A percentile compares a stretch with the other conserved stretches of the same genome.
These are phyloP conservation scores for Polytrichum formosum DNA, from an alignment of 225 moss, liverwort and hornwort genomes.

Conservation along the genomic window DNA sequence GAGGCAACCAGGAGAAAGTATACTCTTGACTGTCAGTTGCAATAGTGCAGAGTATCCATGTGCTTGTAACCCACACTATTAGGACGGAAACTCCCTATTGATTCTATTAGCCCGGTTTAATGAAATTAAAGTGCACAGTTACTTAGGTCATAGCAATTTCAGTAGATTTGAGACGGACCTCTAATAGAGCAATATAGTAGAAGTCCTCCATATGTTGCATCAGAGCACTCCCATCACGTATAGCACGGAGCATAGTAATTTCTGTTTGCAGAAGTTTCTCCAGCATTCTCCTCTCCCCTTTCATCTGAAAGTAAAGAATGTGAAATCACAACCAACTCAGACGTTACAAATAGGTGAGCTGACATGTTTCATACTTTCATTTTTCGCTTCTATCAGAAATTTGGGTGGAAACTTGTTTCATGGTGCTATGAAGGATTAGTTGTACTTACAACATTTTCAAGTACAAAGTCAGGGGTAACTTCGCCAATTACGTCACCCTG, in stretches of 20 bases:
- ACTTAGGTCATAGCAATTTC: no score
- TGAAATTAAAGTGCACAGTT: background rate
- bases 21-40: background rate
- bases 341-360: no score
- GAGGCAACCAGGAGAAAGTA: background rate
- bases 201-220: constrained; percentile 99
- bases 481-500: constrained; percentile 82
- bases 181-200: constrained; percentile 76
- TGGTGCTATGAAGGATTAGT: no score
- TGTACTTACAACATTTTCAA: constrained; percentile 65
- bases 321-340: no score
- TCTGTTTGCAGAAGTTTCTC: constrained; percentile 78
- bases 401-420: no score
- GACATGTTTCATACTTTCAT: no score
- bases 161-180: constrained; percentile 34
- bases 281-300: constrained; percentile 74
- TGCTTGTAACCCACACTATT: background rate
- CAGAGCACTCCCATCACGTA: constrained; percentile 88
- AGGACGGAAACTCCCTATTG: background rate
- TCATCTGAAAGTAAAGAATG: constrained; percentile 48
- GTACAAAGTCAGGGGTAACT: constrained; percentile 66
- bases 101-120: background rate
- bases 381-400: no score
- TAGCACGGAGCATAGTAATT: constrained; percentile 71
- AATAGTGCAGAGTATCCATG: background rate